phyloP scores from a whole-genome alignment of 768 basidiomycete genomes.

The Cystobasidium onofrii region DNA sequence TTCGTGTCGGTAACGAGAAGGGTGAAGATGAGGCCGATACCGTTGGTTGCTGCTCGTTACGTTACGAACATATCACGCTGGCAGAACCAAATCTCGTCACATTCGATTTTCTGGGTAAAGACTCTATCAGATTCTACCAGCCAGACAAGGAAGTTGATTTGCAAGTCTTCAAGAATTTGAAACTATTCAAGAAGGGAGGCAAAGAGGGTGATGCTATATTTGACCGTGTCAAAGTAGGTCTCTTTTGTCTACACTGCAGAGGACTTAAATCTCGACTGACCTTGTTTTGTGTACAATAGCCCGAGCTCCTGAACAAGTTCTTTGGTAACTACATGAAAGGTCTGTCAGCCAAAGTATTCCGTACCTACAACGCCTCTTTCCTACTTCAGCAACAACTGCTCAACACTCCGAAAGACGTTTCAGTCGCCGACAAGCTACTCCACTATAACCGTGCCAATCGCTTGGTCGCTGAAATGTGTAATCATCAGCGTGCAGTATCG shows the following conservation, averaged over 20 bases:
- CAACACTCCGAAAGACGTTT: constrained; percentile 59
- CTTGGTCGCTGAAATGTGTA: constrained; percentile 92
- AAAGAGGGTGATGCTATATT: constrained; percentile 84
- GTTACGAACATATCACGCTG: constrained; percentile 91
- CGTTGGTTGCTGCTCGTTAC: constrained; percentile 94
- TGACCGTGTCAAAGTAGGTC: constrained; percentile 77
- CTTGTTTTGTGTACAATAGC: constrained; percentile 50
- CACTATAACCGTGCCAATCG: constrained; percentile 97
- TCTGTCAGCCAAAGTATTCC: constrained; percentile 96
- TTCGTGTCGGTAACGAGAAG: constrained; percentile 98
- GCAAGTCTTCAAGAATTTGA: constrained; percentile 96
- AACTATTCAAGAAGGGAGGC: constrained; percentile 81
- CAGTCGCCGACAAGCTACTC: constrained; percentile 90
- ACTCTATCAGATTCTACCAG: constrained; percentile 87
- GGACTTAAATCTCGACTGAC: background rate
- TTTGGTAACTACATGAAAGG: constrained; percentile 91
- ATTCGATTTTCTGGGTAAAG: constrained; percentile 98
- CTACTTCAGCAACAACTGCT: constrained; percentile 90
- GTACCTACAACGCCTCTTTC: constrained; percentile 97
- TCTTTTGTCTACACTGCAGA: background rate
- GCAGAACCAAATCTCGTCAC: constrained; percentile 76
- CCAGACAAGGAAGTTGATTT: constrained; percentile 79
- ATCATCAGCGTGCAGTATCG: constrained; percentile 90
- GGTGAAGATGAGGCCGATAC: constrained; percentile 99
- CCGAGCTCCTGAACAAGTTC: constrained; percentile 79